Conservation (phyloP, 2,329 filamentous ascomycete genomes). For the Aspergillus thermomutatus region DNA sequence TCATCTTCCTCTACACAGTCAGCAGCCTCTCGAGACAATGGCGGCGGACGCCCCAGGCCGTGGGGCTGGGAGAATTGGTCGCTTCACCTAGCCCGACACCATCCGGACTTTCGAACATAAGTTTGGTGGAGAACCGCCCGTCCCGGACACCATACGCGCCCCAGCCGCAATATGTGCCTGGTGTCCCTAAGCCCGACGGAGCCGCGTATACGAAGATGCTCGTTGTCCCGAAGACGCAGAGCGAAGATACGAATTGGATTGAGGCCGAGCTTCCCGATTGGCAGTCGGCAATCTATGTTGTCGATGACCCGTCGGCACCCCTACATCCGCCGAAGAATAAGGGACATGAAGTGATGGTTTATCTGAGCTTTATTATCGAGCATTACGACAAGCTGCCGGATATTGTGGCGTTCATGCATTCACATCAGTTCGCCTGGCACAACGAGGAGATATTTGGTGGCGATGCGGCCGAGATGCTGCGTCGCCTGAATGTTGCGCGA, state of each 20-base stretch:
- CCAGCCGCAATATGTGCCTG: constrained; percentile 31
- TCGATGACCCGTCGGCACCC: constrained; percentile 49
- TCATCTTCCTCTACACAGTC: constrained; percentile 27
- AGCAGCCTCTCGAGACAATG: constrained; percentile 32
- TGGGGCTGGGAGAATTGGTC: constrained; percentile 37
- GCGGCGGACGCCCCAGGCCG: constrained; percentile 31
- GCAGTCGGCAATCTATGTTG: constrained; percentile 48
- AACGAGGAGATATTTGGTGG: constrained; percentile 54
- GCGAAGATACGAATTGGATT: constrained; percentile 56
- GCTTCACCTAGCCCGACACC: constrained; percentile 10
- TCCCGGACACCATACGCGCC: constrained; percentile 25
- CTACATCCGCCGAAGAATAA: constrained; percentile 57
- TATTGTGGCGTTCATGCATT: constrained; percentile 59
- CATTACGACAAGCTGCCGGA: constrained; percentile 59
- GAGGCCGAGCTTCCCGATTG: constrained; percentile 49
- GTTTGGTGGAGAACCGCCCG: constrained; percentile 5
- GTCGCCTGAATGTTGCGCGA: constrained; percentile 49
- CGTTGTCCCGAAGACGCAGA: constrained; percentile 52
- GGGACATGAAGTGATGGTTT: constrained; percentile 61
- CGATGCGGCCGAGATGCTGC: constrained; percentile 50
- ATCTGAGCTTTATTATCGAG: constrained; percentile 62
- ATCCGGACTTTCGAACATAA: constrained; percentile 15
- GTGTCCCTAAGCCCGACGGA: constrained; percentile 42
- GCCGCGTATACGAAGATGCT: constrained; percentile 53
- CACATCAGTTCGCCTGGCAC: constrained; percentile 57